Evolutionary conservation across 176 grass and related monocot genomes (phyloP).

Genomic region (Hordeum marinum): DNA sequence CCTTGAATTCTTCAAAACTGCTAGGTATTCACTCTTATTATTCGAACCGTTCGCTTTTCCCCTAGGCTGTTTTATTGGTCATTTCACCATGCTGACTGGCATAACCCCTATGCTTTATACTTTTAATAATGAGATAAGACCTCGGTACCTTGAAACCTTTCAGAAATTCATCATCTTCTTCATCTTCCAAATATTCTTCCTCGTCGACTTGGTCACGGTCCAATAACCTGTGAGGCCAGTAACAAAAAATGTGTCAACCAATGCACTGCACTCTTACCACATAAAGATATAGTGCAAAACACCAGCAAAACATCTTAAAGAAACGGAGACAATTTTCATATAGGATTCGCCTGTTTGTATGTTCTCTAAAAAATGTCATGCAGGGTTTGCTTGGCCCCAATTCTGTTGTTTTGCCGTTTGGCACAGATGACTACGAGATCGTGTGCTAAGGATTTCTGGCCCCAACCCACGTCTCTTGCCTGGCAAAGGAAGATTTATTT

Average conservation of each 20-base stretch:
- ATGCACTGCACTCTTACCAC: neutral
- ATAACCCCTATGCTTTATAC: neutral
- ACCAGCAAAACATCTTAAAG: neutral
- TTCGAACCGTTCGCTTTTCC: neutral
- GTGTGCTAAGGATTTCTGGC: neutral
- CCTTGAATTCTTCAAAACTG: no score
- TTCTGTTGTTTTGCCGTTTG: neutral
- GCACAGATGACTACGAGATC: neutral
- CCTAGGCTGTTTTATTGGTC: neutral
- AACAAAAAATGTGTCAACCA: constrained; percentile 15
- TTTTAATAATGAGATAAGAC: constrained; percentile 8
- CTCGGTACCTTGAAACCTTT: constrained; percentile 98
- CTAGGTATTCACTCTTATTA: neutral
- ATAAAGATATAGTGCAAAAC: constrained; percentile 17
- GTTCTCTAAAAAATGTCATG: neutral
- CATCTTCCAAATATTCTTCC: constrained; percentile 84
- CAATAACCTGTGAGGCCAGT: constrained; percentile 57
- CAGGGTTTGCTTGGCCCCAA: neutral
- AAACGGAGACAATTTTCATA: neutral
- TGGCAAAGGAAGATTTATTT: neutral
- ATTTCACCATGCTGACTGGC: neutral
- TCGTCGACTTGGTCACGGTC: constrained; percentile 82
- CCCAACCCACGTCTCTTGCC: neutral
- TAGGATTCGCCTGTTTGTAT: neutral
- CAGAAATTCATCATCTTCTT: constrained; percentile 79